Percentiles rank a stretch among this genome's conserved stretches.
Evolutionary conservation across 2,329 filamentous ascomycete genomes (phyloP).

Genomic region (Alternaria brassicicola): DNA sequence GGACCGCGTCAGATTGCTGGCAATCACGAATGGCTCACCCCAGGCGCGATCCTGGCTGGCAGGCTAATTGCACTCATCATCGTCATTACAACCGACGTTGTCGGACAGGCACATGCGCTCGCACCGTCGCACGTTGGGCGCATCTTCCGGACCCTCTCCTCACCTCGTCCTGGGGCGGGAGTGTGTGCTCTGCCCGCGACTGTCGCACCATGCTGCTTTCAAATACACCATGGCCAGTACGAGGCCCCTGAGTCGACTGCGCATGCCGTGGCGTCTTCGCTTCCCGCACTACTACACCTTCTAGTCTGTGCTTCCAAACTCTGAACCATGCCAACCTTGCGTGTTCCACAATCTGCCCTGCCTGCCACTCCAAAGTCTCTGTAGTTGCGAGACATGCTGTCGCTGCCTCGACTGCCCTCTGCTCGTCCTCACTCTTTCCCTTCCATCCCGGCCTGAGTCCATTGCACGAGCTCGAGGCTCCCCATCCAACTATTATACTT

Average conservation of each 20-base stretch:
- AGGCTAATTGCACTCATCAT: not conserved
- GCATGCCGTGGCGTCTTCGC: conserved; percentile 33
- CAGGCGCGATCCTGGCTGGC: not conserved
- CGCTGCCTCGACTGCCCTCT: conserved; percentile 23
- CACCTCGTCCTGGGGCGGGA: conserved; percentile 37
- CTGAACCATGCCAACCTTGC: conserved; percentile 26
- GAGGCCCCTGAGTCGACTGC: conserved; percentile 31
- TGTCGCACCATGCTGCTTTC: conserved; percentile 40
- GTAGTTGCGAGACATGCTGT: conserved; percentile 30
- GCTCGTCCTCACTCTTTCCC: conserved; percentile 24
- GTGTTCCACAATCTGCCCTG: conserved; percentile 35
- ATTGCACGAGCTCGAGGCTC: conserved; percentile 40
- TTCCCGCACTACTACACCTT: conserved; percentile 27
- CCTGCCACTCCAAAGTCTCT: conserved; percentile 30
- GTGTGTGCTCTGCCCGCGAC: conserved; percentile 36
- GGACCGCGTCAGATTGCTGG: conserved; percentile 15
- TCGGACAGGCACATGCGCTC: not conserved
- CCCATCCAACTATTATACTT: conserved; percentile 24
- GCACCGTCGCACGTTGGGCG: conserved; percentile 5
- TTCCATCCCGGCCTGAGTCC: conserved; percentile 19
- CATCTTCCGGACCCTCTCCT: conserved; percentile 12
- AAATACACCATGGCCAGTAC: conserved; percentile 23
- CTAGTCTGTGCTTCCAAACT: conserved; percentile 29
- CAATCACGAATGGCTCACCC: conserved; percentile 5
- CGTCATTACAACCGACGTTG: not conserved